These are phyloP conservation scores for Penicillium manginii DNA, from an alignment of 495 filamentous ascomycete species.

Conservation along the genomic window DNA sequence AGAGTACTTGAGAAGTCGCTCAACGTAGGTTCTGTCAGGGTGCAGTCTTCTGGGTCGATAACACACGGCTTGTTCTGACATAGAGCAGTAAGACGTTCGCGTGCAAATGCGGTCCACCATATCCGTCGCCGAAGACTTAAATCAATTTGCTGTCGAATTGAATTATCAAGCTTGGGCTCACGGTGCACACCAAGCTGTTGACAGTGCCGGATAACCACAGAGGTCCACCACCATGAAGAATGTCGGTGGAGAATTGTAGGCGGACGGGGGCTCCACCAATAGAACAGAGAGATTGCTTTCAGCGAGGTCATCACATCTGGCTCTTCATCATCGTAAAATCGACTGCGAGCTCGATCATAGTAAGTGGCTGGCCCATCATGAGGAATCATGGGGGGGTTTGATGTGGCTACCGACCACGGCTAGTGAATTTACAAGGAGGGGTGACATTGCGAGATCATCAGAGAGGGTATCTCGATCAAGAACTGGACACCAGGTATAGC, in stretches of 20 bases:
- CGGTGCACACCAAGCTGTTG: constrained; percentile 41
- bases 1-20: constrained; percentile 29
- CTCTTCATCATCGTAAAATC: constrained; percentile 41
- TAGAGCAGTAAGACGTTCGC: constrained; percentile 40
- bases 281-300: constrained; percentile 38
- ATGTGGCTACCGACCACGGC: constrained; percentile 36
- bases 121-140: constrained; percentile 35
- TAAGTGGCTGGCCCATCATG: constrained; percentile 38
- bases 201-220: constrained; percentile 39
- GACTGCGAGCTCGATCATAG: constrained; percentile 31
- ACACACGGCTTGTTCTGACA: constrained; percentile 40
- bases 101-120: constrained; percentile 44
- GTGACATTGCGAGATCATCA: constrained; percentile 30
- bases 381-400: constrained; percentile 37
- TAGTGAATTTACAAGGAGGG: constrained; percentile 41
- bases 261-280: constrained; percentile 44
- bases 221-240: constrained; percentile 46
- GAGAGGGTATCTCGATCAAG: constrained; percentile 31
- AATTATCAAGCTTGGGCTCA: constrained; percentile 20
- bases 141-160: constrained; percentile 22
- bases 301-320: constrained; percentile 31
- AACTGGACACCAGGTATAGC: constrained; percentile 40
- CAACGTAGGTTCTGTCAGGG: constrained; percentile 32
- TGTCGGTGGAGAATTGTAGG: constrained; percentile 36
- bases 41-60: constrained; percentile 41